These are phyloP conservation scores for Raddia guianensis DNA, from an alignment of 176 grass and related monocot species.

Conservation along the genomic window DNA sequence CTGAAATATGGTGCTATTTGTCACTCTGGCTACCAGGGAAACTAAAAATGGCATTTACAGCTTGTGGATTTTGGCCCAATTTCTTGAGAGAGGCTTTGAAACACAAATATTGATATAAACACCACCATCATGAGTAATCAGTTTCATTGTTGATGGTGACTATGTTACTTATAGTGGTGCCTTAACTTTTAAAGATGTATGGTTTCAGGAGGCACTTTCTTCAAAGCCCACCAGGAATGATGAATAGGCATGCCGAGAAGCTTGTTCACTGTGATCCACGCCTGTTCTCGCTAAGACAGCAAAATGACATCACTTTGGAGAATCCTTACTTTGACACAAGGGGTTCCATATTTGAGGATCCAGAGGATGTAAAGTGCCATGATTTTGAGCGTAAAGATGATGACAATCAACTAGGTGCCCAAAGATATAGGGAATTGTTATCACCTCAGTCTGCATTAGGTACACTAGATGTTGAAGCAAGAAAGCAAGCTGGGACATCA, in stretches of 20 bases:
- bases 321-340: conserved; percentile 65
- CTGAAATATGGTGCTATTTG: not conserved
- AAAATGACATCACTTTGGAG: conserved; percentile 42
- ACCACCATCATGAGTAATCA: not conserved
- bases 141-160: not conserved
- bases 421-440: conserved; percentile 24
- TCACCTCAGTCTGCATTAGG: conserved; percentile 27
- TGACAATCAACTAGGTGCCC: conserved; percentile 20
- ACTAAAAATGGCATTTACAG: not conserved
- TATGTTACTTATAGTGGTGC: not conserved
- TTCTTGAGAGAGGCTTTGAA: not conserved
- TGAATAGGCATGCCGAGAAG: conserved; percentile 79
- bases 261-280: conserved; percentile 65
- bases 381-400: conserved; percentile 44
- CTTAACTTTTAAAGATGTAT: not conserved
- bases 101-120: not conserved
- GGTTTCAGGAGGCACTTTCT: conserved; percentile 74
- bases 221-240: conserved; percentile 59
- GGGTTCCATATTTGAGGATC: conserved; percentile 65
- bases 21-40: not conserved
- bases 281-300: conserved; percentile 55
- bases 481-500: conserved; percentile 30
- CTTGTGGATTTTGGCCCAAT: not conserved
- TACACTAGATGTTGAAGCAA: conserved; percentile 36
- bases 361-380: conserved; percentile 37